Conservation (phyloP, 2,329 filamentous ascomycete species). For the Didymella glomerata region DNA sequence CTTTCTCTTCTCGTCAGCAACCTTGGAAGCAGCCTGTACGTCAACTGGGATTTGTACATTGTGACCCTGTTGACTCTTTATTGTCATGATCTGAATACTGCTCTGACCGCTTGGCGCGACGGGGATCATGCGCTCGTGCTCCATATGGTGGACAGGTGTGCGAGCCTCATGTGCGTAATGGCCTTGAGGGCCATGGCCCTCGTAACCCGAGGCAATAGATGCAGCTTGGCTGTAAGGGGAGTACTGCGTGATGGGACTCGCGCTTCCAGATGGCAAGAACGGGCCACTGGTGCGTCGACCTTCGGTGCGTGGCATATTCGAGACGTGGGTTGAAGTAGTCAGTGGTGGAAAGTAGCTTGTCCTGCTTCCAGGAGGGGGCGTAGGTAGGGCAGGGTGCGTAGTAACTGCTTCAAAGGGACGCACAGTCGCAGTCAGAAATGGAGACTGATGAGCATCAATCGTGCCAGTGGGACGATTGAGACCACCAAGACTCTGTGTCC, state of each 20-base stretch:
- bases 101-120: conserved; percentile 58
- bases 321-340: conserved; percentile 47
- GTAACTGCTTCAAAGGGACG: conserved; percentile 55
- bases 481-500: conserved; percentile 60
- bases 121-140: conserved; percentile 53
- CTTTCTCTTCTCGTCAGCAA: conserved; percentile 84
- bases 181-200: conserved; percentile 44
- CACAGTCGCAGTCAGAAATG: conserved; percentile 56
- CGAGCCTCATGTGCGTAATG: conserved; percentile 30
- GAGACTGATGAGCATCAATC: conserved; percentile 59
- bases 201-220: conserved; percentile 47
- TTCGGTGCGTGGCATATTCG: conserved; percentile 36
- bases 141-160: conserved; percentile 1
- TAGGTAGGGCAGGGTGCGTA: conserved; percentile 59
- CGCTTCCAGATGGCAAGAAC: conserved; percentile 54
- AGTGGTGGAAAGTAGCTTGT: conserved; percentile 45
- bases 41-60: conserved; percentile 74
- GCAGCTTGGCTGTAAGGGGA: conserved; percentile 48
- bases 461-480: conserved; percentile 56
- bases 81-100: conserved; percentile 63
- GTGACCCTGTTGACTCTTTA: conserved; percentile 59
- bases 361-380: conserved; percentile 53
- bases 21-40: conserved; percentile 80
- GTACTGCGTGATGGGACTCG: conserved; percentile 59
- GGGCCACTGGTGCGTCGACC: conserved; percentile 43